Evolutionary conservation across 805 yeast genomes (phyloP).

Genomic region (Debaryomyces castellii): DNA sequence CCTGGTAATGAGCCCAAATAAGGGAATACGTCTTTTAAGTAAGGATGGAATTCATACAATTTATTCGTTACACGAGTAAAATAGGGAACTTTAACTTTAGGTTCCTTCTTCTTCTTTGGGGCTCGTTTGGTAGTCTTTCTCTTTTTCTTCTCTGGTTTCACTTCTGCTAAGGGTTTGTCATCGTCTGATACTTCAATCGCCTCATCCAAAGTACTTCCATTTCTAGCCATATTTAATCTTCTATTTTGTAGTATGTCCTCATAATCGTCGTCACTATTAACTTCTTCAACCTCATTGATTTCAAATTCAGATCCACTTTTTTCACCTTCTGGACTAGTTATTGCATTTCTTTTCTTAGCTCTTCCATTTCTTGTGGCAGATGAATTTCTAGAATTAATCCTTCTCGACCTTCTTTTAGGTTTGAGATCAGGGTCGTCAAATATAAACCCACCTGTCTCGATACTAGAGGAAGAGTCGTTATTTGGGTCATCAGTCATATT

Average conservation of each 20-base stretch:
- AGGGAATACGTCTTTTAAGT: slow-evolving; percentile 69
- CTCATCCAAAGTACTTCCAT: slow-evolving; percentile 20
- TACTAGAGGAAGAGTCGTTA: slow-evolving; percentile 1
- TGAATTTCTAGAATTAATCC: slow-evolving; percentile 9
- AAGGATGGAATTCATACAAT: slow-evolving; percentile 76
- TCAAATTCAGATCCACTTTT: slow-evolving; percentile 30
- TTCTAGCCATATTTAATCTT: slow-evolving; percentile 10
- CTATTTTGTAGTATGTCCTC: slow-evolving; percentile 23
- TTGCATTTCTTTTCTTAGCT: not conserved
- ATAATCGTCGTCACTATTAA: slow-evolving; percentile 19
- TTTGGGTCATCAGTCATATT: slow-evolving; percentile 1
- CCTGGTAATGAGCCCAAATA: slow-evolving; percentile 49
- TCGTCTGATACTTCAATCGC: slow-evolving; percentile 32
- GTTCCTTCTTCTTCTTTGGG: slow-evolving; percentile 32
- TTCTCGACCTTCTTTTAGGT: slow-evolving; percentile 16
- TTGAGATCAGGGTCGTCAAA: slow-evolving; percentile 34
- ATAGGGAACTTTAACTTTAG: slow-evolving; percentile 61
- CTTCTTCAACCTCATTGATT: not conserved
- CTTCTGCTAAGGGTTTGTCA: slow-evolving; percentile 23
- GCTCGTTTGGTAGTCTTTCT: slow-evolving; percentile 13
- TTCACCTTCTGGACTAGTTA: slow-evolving; percentile 32
- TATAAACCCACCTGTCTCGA: slow-evolving; percentile 42
- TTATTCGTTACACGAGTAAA: slow-evolving; percentile 68
- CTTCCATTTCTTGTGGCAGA: slow-evolving; percentile 12
- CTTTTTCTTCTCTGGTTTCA: slow-evolving; percentile 21